Evolutionary conservation across 495 filamentous ascomycete species (phyloP), one percentile per base, ranked within the genome.

Genomic region (Penicillium nucicola): DNA sequence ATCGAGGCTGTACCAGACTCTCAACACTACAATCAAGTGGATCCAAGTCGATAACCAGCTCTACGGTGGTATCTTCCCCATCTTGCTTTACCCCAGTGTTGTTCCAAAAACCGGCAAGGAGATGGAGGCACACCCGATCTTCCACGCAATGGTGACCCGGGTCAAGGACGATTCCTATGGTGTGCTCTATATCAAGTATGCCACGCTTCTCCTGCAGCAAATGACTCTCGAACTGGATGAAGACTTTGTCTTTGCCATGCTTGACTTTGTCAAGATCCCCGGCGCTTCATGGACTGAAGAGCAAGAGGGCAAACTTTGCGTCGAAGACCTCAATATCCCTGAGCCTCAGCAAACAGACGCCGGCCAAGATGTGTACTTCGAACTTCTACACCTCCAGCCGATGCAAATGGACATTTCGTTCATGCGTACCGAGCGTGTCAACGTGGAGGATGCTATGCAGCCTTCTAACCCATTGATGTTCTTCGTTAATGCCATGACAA

Each of bases 1-100:
- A 64, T 97, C 95, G n/a, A 75, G 80, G 22, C 72, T 97, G 11
- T 96, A 93, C 64, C 93, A 97, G 70, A 97, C 89, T 5, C 68
- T 97, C 49, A 89, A 87, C 40, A 78, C 90, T 9, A 87, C 88
- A 0, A 87, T 96, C 66, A 97, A 97, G 67, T 98, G 93, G 93
- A 91, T 98, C 41, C 93, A 98, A 67, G 92, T 98, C 61, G 93
- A 98, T 72, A 98, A 98, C 62, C 93, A 98, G 63, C 84, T 98
- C 19, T 98, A 97, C 62, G 93, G 93, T 35, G 93, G 93, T 12
- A 90, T 98, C 55, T 98, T 98, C 78, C 93, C 93, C 0, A 95
- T 98, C 69, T 84, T 98, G 48, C 76, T 97, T 33, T 98, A 98
- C 64, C 93, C 93, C 9, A 96, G 90, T 67, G 93, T 98, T n/a